A percentile compares a stretch with the other conserved stretches of the same genome.
These are phyloP conservation scores for Asterionellopsis glacialis DNA, from an alignment of 108 stramenopile genomes.

Conservation along the genomic window DNA sequence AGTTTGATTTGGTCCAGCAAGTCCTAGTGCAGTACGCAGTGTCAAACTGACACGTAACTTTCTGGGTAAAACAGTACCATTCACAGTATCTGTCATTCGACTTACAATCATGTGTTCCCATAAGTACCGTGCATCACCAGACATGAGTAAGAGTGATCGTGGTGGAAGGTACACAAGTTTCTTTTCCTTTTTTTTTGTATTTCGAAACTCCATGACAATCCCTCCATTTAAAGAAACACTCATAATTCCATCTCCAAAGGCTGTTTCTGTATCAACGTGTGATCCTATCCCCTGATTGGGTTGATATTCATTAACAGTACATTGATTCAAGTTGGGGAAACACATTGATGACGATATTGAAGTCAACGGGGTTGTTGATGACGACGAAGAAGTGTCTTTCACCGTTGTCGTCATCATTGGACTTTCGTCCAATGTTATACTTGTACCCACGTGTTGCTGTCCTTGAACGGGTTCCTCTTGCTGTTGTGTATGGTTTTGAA, in stretches of 20 bases:
- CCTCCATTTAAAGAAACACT: slow-evolving; percentile 72
- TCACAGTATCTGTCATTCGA: slow-evolving; percentile 72
- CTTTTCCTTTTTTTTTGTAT: slow-evolving; percentile 22
- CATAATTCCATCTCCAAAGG: slow-evolving; percentile 83
- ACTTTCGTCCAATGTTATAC: neutral
- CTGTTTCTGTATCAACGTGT: slow-evolving; percentile 81
- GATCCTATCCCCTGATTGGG: slow-evolving; percentile 88
- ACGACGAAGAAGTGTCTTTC: neutral
- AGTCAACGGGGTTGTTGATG: neutral
- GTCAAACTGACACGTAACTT: slow-evolving; percentile 76
- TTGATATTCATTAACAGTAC: slow-evolving; percentile 82
- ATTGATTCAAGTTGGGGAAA: slow-evolving; percentile 67
- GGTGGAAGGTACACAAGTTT: slow-evolving; percentile 76
- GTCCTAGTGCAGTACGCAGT: slow-evolving; percentile 63
- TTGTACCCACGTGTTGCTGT: slow-evolving; percentile 3
- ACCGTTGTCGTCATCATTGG: neutral
- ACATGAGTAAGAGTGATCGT: slow-evolving; percentile 67
- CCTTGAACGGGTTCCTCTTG: no score
- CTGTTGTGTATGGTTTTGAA: neutral
- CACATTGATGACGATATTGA: neutral
- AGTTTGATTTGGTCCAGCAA: slow-evolving; percentile 17
- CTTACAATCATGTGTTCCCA: slow-evolving; percentile 90
- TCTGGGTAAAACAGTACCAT: slow-evolving; percentile 62
- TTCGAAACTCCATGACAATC: slow-evolving; percentile 86
- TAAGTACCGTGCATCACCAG: slow-evolving; percentile 71